A percentile compares a stretch with the other conserved stretches of the same genome.
phyloP scores from a whole-genome alignment of 2,329 filamentous ascomycete genomes.

The Neopestalotiopsis rosae region DNA sequence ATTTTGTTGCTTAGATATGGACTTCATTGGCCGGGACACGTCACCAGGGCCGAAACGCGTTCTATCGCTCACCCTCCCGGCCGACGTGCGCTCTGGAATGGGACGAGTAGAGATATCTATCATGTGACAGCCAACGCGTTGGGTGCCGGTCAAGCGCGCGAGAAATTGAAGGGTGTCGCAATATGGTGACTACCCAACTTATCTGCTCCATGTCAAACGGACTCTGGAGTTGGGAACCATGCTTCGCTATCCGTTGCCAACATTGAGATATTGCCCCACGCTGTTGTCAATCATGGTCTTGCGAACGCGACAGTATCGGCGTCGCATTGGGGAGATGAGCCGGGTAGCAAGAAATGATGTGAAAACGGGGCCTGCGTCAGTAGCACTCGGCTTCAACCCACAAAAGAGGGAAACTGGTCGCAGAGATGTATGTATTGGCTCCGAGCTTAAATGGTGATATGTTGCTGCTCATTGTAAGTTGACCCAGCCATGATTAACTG shows the following conservation, averaged over 20 bases:
- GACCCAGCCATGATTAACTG: too few species aligned
- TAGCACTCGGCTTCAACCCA: background rate
- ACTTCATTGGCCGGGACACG: conserved; percentile 17
- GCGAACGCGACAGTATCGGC: background rate
- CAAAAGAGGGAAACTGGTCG: background rate
- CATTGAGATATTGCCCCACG: background rate
- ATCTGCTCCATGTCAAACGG: conserved; percentile 2
- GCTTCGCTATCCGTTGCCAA: background rate
- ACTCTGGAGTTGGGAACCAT: background rate
- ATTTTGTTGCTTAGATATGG: conserved; percentile 16
- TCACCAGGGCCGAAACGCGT: conserved; percentile 16
- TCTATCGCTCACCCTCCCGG: conserved; percentile 11
- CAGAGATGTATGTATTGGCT: background rate
- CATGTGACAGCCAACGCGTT: conserved; percentile 9
- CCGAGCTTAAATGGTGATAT: background rate
- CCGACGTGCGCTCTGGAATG: background rate
- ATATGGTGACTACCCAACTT: background rate
- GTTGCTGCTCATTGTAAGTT: background rate
- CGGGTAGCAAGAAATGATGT: background rate
- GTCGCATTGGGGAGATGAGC: background rate
- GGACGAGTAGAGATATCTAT: background rate
- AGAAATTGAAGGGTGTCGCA: background rate
- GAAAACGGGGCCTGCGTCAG: background rate
- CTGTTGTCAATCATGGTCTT: background rate
- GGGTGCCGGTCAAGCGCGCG: background rate